Base-by-base conservation (phyloP, 2,329 filamentous ascomycete species). In the Colletotrichum lindemuthianum region DNA sequence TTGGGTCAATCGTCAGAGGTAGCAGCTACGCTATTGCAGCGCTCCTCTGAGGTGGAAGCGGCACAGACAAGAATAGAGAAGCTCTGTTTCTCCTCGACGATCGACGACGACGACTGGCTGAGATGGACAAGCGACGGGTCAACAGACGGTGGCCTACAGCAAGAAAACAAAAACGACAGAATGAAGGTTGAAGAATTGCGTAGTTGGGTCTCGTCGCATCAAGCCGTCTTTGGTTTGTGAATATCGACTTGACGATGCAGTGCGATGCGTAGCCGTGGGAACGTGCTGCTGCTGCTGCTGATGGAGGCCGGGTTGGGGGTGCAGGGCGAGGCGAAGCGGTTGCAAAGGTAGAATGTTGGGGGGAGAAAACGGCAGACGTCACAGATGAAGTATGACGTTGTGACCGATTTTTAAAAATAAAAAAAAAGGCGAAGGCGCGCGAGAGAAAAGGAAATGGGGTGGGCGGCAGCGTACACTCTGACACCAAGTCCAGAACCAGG, bases 321-420 rank as follows among this genome's bases (percentile, higher is more conserved):
- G 56, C 52, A 65, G 52, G 56, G 44, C 61, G 61, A 65, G 56
- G 65, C 66, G 66, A 47, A 48, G 57, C 57, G 65, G 11, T n/a
- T 32, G 43, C 24, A 61, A 56, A 57, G 57, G 33, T 48, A 54
- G 48, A 54, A 45, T 60, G 59, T 66, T 66, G 53, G 60, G 65
- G 47, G 34, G 55, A 32, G 50, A 49, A 71, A 73, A 80, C 67
- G 66, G 67, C 67, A 80, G 78, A 80, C 78, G 78, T 80, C 78
- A 80, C 78, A 80, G 78, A 51, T 59, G 52, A 67, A 67, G 67
- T 69, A 80, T 80, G 78, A 80, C 78, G 78, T 80, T 80, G 77
- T 72, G 70, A 72, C 71, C 73, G 69, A 74, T 59, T 68, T 60
- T 59, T 56, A 51, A 60, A 59, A 65, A 65, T 68, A 58, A 52